A percentile compares a stretch with the other conserved stretches of the same genome.
These are phyloP conservation scores for Dittrichia graveolens DNA, from an alignment of 129 eudicot genomes.

Conservation along the genomic window DNA sequence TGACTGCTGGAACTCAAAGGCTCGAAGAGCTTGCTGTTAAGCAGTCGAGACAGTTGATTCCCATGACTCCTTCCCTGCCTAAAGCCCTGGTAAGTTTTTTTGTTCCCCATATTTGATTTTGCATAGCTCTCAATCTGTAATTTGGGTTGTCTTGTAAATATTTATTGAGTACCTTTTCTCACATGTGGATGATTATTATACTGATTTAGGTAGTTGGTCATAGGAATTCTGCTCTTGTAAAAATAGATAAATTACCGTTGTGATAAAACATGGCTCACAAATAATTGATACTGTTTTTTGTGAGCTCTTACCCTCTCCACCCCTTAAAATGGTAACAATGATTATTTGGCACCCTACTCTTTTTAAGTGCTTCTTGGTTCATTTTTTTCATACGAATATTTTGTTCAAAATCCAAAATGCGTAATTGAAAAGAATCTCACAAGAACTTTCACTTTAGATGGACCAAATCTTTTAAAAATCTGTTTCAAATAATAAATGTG, in stretches of 20 bases:
- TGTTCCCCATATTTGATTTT: neutral
- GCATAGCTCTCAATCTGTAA: slow-evolving; percentile 9
- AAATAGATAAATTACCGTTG: neutral
- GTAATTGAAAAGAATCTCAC: neutral
- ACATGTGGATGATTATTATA: no score
- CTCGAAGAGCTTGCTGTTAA: slow-evolving; percentile 87
- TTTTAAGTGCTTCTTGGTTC: neutral
- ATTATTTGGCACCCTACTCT: neutral
- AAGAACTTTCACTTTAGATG: neutral
- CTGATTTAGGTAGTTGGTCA: neutral
- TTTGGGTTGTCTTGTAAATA: slow-evolving; percentile 9
- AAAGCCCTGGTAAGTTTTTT: slow-evolving; percentile 62
- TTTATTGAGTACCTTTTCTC: neutral
- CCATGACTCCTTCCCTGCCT: slow-evolving; percentile 77
- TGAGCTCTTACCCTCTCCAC: neutral
- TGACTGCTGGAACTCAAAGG: slow-evolving; percentile 64
- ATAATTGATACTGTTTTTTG: neutral
- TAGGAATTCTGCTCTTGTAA: neutral
- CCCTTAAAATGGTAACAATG: neutral
- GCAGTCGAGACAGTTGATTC: slow-evolving; percentile 83
- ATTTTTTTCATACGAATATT: neutral
- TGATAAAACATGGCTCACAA: neutral
- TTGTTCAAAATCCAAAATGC: neutral
- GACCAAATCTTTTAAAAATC: neutral
- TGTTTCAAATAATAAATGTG: neutral